Conservation (phyloP, 495 filamentous ascomycete genomes). For the Hypoxylon subgilvum region DNA sequence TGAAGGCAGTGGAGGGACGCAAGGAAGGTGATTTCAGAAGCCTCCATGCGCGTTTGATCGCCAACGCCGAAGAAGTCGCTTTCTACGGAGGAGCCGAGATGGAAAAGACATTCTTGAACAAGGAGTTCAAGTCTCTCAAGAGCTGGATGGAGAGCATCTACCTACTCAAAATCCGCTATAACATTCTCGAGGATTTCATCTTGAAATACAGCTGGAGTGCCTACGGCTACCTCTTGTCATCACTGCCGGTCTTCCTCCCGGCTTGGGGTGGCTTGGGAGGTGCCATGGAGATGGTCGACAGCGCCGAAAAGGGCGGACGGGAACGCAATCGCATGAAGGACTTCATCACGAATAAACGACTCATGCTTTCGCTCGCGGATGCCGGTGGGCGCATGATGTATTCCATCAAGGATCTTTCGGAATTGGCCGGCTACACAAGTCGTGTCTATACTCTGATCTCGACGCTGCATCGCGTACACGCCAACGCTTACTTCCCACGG, state of each 20-base stretch:
- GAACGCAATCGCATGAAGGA: constrained; percentile 91
- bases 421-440: constrained; percentile 92
- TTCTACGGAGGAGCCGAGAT: constrained; percentile 96
- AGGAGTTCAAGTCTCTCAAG: constrained; percentile 88
- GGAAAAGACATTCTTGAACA: constrained; percentile 86
- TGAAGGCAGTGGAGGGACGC: constrained; percentile 92
- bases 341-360: constrained; percentile 98
- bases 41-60: constrained; percentile 87
- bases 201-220: constrained; percentile 98
- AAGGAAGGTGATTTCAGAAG: constrained; percentile 93
- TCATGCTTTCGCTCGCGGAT: constrained; percentile 97
- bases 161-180: constrained; percentile 93
- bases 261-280: constrained; percentile 89
- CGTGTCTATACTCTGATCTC: constrained; percentile 95
- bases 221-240: constrained; percentile 91
- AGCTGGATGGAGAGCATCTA: constrained; percentile 97
- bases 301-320: constrained; percentile 56
- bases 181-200: constrained; percentile 98
- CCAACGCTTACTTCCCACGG: constrained; percentile 78
- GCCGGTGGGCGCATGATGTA: constrained; percentile 99
- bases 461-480: constrained; percentile 91
- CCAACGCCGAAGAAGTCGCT: constrained; percentile 98
- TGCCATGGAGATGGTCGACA: constrained; percentile 64
- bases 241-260: constrained; percentile 91
- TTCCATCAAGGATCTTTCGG: constrained; percentile 96